phyloP scores from a whole-genome alignment of 2,329 filamentous ascomycete species.

The Ceratocystis alfenasii region DNA sequence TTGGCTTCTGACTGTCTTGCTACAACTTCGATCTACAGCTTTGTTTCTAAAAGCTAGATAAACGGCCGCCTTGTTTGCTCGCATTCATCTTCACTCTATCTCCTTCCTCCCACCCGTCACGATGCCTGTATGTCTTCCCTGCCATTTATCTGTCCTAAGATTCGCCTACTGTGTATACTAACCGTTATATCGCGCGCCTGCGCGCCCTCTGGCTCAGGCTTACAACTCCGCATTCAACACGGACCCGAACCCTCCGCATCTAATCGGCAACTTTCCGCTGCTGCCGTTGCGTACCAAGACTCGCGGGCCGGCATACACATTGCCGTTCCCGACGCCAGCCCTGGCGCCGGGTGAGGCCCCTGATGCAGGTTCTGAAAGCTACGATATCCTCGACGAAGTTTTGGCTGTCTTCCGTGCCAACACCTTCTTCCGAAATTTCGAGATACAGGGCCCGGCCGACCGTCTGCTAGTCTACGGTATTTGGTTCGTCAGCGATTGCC shows the following conservation, averaged over 20 bases:
- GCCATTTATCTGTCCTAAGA: not conserved
- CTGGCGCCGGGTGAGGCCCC: slow-evolving; percentile 51
- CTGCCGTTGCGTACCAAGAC: slow-evolving; percentile 90
- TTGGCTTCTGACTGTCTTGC: not conserved
- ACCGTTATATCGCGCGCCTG: not conserved
- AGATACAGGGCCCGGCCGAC: slow-evolving; percentile 93
- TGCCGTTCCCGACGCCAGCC: slow-evolving; percentile 47
- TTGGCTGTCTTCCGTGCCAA: slow-evolving; percentile 90
- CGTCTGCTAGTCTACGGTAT: slow-evolving; percentile 93
- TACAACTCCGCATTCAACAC: slow-evolving; percentile 96
- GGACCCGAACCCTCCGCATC: slow-evolving; percentile 53
- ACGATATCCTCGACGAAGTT: slow-evolving; percentile 92
- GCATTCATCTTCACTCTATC: not conserved
- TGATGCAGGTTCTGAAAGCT: slow-evolving; percentile 81
- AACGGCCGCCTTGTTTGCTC: not conserved
- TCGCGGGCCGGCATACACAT: slow-evolving; percentile 84
- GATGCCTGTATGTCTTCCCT: slow-evolving; percentile 6
- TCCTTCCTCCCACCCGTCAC: not conserved
- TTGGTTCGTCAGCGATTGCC: slow-evolving; percentile 80
- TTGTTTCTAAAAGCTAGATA: not conserved
- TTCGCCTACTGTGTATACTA: too few relatives aligned
- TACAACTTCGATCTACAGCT: not conserved
- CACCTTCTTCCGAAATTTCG: slow-evolving; percentile 98
- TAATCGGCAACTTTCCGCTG: slow-evolving; percentile 82
- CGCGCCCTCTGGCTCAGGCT: slow-evolving; percentile 43